Percentiles rank a stretch among this genome's conserved stretches.
phyloP scores from a whole-genome alignment of 2,329 filamentous ascomycete genomes.

The Orbilia javanica region DNA sequence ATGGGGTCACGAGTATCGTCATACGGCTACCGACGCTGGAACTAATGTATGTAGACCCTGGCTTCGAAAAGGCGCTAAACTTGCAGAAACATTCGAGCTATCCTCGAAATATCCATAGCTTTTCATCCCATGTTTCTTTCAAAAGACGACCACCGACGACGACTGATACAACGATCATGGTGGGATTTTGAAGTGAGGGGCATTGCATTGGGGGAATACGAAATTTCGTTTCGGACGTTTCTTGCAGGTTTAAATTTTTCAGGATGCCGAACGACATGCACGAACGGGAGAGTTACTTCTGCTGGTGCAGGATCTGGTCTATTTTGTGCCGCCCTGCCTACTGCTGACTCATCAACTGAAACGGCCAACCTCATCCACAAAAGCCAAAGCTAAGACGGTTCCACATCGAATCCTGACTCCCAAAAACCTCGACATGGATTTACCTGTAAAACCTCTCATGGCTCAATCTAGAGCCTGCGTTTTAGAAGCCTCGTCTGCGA shows the following conservation, averaged over 20 bases:
- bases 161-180: not conserved
- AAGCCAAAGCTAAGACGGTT: slow-evolving; percentile 7
- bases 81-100: slow-evolving; percentile 18
- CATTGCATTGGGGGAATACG: not conserved
- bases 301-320: slow-evolving; percentile 20
- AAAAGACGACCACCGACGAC: slow-evolving; percentile 4
- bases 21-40: slow-evolving; percentile 17
- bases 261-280: slow-evolving; percentile 19
- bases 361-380: slow-evolving; percentile 1
- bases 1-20: slow-evolving; percentile 56
- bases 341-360: slow-evolving; percentile 32
- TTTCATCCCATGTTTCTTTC: slow-evolving; percentile 49
- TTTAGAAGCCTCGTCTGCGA: slow-evolving; percentile 22
- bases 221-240: not conserved
- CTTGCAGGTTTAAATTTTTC: slow-evolving; percentile 14
- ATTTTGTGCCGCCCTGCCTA: slow-evolving; percentile 17
- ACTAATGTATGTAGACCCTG: slow-evolving; percentile 37
- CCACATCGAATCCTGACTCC: slow-evolving; percentile 24
- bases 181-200: slow-evolving; percentile 1
- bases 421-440: not conserved
- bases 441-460: slow-evolving; percentile 18
- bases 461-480: slow-evolving; percentile 21
- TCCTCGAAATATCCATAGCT: slow-evolving; percentile 13
- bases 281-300: slow-evolving; percentile 1
- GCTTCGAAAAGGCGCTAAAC: slow-evolving; percentile 44